Conservation (phyloP, 176 grass and related monocot genomes). For the Eleusine coracana region DNA sequence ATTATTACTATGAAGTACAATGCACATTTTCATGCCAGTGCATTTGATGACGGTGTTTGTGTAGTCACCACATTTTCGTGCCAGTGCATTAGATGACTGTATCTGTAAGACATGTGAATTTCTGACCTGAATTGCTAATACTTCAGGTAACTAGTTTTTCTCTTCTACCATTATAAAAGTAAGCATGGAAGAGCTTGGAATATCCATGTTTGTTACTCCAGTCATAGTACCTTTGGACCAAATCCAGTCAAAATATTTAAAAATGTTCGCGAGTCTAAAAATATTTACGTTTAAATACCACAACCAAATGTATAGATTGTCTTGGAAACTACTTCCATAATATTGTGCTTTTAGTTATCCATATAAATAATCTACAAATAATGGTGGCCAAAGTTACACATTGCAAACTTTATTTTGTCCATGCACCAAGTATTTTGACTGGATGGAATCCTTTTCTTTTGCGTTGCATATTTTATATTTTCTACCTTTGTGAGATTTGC, state of each 20-base stretch:
- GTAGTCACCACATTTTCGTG: background rate
- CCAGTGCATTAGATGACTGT: background rate
- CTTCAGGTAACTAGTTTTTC: background rate
- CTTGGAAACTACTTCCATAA: background rate
- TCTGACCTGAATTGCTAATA: background rate
- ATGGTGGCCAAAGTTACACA: background rate
- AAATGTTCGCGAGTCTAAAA: background rate
- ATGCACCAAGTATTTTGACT: background rate
- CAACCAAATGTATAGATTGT: background rate
- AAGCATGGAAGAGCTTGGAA: background rate
- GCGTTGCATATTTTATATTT: background rate
- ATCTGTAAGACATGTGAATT: background rate
- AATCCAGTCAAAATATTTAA: background rate
- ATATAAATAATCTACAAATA: background rate
- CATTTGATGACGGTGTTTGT: background rate
- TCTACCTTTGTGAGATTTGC: background rate
- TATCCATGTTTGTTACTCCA: background rate
- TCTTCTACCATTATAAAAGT: background rate
- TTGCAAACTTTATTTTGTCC: background rate
- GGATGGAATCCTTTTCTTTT: background rate
- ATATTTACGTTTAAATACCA: background rate
- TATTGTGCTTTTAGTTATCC: background rate
- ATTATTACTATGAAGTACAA: background rate
- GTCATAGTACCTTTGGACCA: too few relatives aligned
- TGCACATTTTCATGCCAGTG: slow-evolving; percentile 7